Evolutionary conservation across 306 rosid species (phyloP), one percentile per base, ranked within the genome.

Genomic region (Dryas drummondii): DNA sequence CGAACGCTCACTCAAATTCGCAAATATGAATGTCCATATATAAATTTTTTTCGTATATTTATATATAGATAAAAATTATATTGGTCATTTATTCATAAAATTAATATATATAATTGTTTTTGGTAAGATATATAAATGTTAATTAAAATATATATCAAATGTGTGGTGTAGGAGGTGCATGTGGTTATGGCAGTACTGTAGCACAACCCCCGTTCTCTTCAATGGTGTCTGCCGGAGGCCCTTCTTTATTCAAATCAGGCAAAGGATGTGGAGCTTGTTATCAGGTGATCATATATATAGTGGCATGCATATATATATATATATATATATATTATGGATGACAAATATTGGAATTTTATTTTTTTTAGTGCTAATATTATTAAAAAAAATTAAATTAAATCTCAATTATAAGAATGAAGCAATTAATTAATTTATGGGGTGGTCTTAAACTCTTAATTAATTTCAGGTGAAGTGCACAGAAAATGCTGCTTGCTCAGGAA

Each of bases 251-350:
- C 76, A 62, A 84, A 5, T 70, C 84, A 0, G 98, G 96, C 48
- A 70, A 82, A 83, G 97, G 89, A 12, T 94, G 98, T 57, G 98
- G 98, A 26, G 81, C 89, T 66, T 94, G 98, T 61, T 94, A 91
- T 70, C 85, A 91, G 96, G 96, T 89, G 26, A 37, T 32, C 17
- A 46, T 1, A 45, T 17, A 51, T n/a, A 40, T 6, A 49, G 46
- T 27, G n/a, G 46, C 19, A 7, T 17, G 37, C 37, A 32, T 66
- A 11, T 19, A n/a, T n/a, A n/a, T n/a, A n/a, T n/a, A n/a, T n/a
- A n/a, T n/a, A n/a, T n/a, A n/a, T n/a, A n/a, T n/a, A 6, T 5
- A 37, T 27, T 51, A 26, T 60, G 17, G 10, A 59, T 16, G 37
- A 22, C 55, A 15, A 17, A 48, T 47, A 61, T 61, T 32, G 17